Evolutionary conservation across 306 rosid species (phyloP), one percentile per base, ranked within the genome.

Genomic region (Cucumis melo): DNA sequence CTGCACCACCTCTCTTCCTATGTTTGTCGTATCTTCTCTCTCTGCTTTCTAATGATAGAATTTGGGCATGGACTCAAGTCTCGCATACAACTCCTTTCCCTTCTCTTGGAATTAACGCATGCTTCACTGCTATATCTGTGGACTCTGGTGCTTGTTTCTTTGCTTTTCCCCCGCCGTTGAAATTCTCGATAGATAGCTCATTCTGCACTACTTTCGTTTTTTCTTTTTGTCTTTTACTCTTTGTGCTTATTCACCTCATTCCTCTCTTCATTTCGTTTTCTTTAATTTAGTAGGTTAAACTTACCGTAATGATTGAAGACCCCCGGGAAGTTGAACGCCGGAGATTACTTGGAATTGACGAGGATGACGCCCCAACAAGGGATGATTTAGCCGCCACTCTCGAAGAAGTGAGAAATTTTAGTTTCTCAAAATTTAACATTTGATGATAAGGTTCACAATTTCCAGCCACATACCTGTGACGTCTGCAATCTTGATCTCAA

Each of bases 271-370:
- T 55, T 44, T 44, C 20, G 53, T 23, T 20, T 17, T 44, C 15
- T 46, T 41, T 32, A 23, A 11, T 61, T 79, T 62, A 67, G 55
- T 67, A 94, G 98, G 95, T 94, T 61, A 94, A 94, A 78, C 82
- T 94, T 55, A 94, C 98, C 62, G 64, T 94, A 59, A 83, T 86
- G 90, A 94, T 94, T 86, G 98, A 94, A 87, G 98, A 94, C 81
- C 97, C 96, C 8, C 81, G 98, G 77, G 98, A 94, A 67, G 85
- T 87, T 64, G 98, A 94, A 87, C 89, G 98, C 78, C 85, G 85
- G 85, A 84, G 92, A 79, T 79, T 94, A 39, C 98, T 94, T 71
- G 98, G 98, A 53, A 89, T 87, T n/a, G 98, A 94, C 81, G 91
- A 92, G 54, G 80, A 84, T 10, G 96, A 94, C 79, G 79, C 84